Percentiles rank a stretch among this genome's conserved stretches.
Conservation (phyloP, 2,329 filamentous ascomycete genomes). For the Beauveria brongniartii region DNA sequence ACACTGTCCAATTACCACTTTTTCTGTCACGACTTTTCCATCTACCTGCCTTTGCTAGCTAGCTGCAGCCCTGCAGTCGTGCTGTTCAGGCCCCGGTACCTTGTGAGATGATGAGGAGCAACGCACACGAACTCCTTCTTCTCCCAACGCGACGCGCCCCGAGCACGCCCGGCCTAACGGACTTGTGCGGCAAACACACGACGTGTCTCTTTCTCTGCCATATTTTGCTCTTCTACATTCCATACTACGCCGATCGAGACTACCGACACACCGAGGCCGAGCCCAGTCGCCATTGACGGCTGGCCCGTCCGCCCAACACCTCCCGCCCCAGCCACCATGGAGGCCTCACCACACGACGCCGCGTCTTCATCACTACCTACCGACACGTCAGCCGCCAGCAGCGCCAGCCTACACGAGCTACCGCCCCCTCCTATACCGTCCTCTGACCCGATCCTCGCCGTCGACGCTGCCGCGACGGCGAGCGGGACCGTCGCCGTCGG, state of each 20-base stretch:
- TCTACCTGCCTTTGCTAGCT: background rate
- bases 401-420: slow-evolving; percentile 16
- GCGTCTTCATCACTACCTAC: background rate
- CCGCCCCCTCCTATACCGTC: slow-evolving; percentile 37
- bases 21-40: background rate
- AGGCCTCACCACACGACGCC: background rate
- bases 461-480: background rate
- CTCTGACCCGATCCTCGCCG: slow-evolving; percentile 27
- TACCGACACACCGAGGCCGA: background rate
- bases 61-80: background rate
- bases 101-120: background rate
- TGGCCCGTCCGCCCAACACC: background rate
- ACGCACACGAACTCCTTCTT: slow-evolving; percentile 1
- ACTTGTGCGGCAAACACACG: background rate
- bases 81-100: background rate
- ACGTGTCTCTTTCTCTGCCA: background rate
- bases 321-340: background rate
- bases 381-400: background rate
- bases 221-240: background rate
- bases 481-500: background rate
- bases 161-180: background rate
- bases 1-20: background rate
- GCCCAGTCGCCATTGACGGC: background rate
- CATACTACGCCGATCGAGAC: background rate
- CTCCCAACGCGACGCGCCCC: slow-evolving; percentile 3